phyloP scores from a whole-genome alignment of 2,329 filamentous ascomycete species.

The Emydomyces testavorans region DNA sequence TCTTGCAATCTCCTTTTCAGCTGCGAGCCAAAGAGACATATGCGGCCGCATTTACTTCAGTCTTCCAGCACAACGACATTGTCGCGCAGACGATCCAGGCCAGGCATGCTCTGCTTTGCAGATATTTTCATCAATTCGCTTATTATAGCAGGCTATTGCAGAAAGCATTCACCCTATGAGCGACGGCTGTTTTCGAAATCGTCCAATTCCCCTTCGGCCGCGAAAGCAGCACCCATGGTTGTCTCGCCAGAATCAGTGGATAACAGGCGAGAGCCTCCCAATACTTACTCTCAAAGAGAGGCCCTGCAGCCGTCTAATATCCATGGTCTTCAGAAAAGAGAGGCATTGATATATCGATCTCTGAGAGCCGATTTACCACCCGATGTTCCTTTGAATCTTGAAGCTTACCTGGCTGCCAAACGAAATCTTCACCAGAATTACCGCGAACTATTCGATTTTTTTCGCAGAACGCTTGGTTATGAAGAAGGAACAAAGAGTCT shows the following conservation, averaged over 20 bases:
- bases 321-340: not conserved
- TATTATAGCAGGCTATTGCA: slow-evolving; percentile 42
- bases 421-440: slow-evolving; percentile 1
- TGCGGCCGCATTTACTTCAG: not conserved
- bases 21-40: not conserved
- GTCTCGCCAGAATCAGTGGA: not conserved
- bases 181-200: slow-evolving; percentile 25
- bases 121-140: slow-evolving; percentile 45
- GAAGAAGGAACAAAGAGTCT: slow-evolving; percentile 14
- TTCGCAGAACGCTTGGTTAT: slow-evolving; percentile 14
- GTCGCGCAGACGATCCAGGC: slow-evolving; percentile 21
- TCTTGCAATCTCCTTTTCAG: slow-evolving; percentile 19
- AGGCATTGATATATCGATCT: slow-evolving; percentile 4
- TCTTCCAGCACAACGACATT: slow-evolving; percentile 23
- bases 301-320: not conserved
- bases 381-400: not conserved
- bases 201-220: slow-evolving; percentile 4
- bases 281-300: not conserved
- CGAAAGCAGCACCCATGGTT: slow-evolving; percentile 14
- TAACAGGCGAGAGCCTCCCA: not conserved
- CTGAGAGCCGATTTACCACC: slow-evolving; percentile 1
- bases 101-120: slow-evolving; percentile 28
- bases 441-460: slow-evolving; percentile 13
- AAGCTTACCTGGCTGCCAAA: slow-evolving; percentile 2
- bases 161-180: slow-evolving; percentile 34